These are phyloP conservation scores for Solanum medicagineum DNA, from an alignment of 257 asterid genomes.

Conservation along the genomic window DNA sequence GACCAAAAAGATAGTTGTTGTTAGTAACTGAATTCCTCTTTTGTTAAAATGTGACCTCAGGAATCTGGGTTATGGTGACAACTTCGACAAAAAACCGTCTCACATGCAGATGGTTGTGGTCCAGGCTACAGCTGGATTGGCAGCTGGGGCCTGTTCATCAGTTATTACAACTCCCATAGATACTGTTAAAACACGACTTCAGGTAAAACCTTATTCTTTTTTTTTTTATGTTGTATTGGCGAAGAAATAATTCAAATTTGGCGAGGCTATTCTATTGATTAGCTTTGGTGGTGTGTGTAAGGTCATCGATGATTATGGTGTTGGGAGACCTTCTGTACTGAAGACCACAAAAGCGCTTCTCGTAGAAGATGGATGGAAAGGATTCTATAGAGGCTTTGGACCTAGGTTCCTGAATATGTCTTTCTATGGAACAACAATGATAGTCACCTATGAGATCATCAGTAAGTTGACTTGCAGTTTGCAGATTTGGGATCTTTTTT, in stretches of 20 bases:
- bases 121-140: conserved; percentile 80
- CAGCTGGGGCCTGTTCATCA: conserved; percentile 88
- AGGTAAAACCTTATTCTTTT: conserved; percentile 28
- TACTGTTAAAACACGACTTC: conserved; percentile 81
- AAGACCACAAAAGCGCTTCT: conserved; percentile 58
- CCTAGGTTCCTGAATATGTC: conserved; percentile 92
- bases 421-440: conserved; percentile 85
- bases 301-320: conserved; percentile 86
- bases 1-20: not conserved
- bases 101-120: conserved; percentile 55
- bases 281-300: conserved; percentile 6
- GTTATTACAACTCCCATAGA: conserved; percentile 73
- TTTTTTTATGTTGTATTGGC: not conserved
- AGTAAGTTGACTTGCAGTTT: conserved; percentile 25
- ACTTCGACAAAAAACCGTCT: conserved; percentile 54
- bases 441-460: conserved; percentile 82
- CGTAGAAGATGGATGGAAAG: conserved; percentile 87
- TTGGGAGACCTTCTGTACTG: conserved; percentile 78
- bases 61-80: conserved; percentile 57
- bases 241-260: not conserved
- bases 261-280: not conserved
- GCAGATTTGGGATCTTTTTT: too few species aligned
- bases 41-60: conserved; percentile 8
- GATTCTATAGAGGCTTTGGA: conserved; percentile 84
- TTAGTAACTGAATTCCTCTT: not conserved